Base-by-base conservation (phyloP, 306 rosid species). In the Prunus fruticosa region DNA sequence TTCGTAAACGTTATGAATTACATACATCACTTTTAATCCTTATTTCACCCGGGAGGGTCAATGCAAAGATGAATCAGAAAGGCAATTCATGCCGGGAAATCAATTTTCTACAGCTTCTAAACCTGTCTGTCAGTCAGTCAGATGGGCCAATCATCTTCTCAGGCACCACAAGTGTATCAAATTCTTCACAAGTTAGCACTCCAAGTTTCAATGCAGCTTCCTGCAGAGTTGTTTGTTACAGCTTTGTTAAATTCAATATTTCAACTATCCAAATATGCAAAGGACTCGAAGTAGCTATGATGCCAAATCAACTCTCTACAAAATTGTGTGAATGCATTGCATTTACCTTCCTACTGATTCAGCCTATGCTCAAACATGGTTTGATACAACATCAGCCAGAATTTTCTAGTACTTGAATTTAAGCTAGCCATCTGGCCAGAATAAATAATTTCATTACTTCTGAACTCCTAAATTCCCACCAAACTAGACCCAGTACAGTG, bases 111-210 rank as follows among this genome's bases (percentile, higher is more conserved):
- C 49, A 67, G 76, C 76, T 60, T 71, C 74, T 8, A 45, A 69
- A 54, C 61, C 16, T 27, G 30, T 74, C 67, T 18, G 82, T 30
- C 73, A 49, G 80, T 80, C 81, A 90, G 81, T 87, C 96, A 23
- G 93, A 47, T 60, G 99, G 99, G 78, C 99, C 98, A 70, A 96
- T 80, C 99, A 96, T 96, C 84, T 96, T 91, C 89, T 91, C 97
- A 6, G 98, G 99, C 78, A 96, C 98, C 85, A 96, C 99, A 52
- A 91, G 93, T 64, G 51, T 85, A 84, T 96, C 97, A 13, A 93
- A 96, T 7, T 96, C 99, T 85, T 93, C 98, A 46, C 82, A 74
- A 61, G 84, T 79, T 54, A 96, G 88, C 56, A 96, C 93, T 82
- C 94, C 91, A 47, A 96, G 98, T 80, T 91, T 91, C 84, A 96